Evolutionary conservation across 495 filamentous ascomycete genomes (phyloP), one percentile per base, ranked within the genome.

Genomic region (Zalerion maritima): DNA sequence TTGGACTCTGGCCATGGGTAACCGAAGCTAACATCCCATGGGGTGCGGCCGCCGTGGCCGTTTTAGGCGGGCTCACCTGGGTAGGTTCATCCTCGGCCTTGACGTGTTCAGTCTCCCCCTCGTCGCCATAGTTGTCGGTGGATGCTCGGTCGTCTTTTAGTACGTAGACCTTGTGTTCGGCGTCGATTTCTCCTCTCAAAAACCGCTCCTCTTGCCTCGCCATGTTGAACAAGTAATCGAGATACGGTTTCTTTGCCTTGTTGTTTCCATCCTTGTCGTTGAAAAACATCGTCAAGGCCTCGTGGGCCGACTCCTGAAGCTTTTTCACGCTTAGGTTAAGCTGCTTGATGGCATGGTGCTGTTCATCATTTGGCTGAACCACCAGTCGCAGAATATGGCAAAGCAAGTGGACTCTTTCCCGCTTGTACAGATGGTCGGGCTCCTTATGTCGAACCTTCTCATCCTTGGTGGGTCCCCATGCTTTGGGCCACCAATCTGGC

Each of bases 401-500:
- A 7, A 78, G 53, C 3, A 81, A 61, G 10, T 54, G 49, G 5
- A 78, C 56, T 4, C 75, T 64, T 35, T 78, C 75, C 35, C 68
- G 66, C 58, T 80, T 92, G 40, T 63, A 60, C 18, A 85, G 41
- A 49, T 94, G 86, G 41, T 93, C 83, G 0, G 86, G 84, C 55
- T 93, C 86, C 43, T 69, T 80, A 50, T 89, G 83, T 16, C 69
- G 59, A 11, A 67, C 50, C 31, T 29, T 43, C 6, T 54, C 43
- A 6, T 51, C 43, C 29, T 43, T 40, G 10, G 40, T 42, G 1
- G 55, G 30, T 1, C 57, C 60, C 43, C 47, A 58, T 6, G 71
- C 66, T 12, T 62, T 58, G 0, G 83, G 83, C 86, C 86, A 94
- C 81, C 83, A 94, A 11, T 61, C 60, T 7, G 86, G 86, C 18